Conservation (phyloP, 305 asterid genomes). For the Solanum aculeatissimum region DNA sequence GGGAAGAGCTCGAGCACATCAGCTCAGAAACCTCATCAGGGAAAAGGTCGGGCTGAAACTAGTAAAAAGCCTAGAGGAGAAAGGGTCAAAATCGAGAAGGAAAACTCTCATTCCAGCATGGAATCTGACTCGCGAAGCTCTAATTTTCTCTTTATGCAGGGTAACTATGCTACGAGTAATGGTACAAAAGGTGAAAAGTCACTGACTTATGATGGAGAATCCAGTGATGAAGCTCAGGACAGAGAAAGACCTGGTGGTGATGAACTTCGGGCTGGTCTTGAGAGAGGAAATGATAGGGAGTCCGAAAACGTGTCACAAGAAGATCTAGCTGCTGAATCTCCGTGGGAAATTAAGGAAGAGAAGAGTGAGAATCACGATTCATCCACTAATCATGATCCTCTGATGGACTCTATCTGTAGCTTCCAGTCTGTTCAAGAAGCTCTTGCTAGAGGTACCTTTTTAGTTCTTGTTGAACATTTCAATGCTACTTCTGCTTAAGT, state of each 20-base stretch:
- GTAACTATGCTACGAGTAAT: constrained; percentile 30
- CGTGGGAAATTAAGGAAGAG: constrained; percentile 31
- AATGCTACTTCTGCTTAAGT: not conserved
- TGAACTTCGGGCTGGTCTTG: constrained; percentile 27
- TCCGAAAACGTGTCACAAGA: constrained; percentile 32
- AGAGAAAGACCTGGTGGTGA: constrained; percentile 15
- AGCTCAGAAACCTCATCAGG: constrained; percentile 27
- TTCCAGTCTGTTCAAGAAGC: constrained; percentile 58
- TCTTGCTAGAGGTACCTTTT: constrained; percentile 47
- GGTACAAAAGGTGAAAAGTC: constrained; percentile 31
- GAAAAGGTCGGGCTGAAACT: constrained; percentile 32
- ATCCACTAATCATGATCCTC: constrained; percentile 36
- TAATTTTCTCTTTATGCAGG: constrained; percentile 55
- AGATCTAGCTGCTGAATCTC: constrained; percentile 44
- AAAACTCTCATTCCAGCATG: constrained; percentile 84
- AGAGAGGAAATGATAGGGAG: constrained; percentile 27
- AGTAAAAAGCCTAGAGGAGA: constrained; percentile 60
- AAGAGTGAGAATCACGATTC: constrained; percentile 22
- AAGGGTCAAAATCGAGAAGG: constrained; percentile 74
- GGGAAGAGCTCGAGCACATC: constrained; percentile 32
- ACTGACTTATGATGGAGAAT: constrained; percentile 32
- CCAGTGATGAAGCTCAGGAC: constrained; percentile 41
- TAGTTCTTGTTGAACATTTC: not conserved
- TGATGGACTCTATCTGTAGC: constrained; percentile 27
- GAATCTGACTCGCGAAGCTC: constrained; percentile 84